Evolutionary conservation across 1,284 basidiomycete species (phyloP).

Genomic region (Gomphus bonarii): DNA sequence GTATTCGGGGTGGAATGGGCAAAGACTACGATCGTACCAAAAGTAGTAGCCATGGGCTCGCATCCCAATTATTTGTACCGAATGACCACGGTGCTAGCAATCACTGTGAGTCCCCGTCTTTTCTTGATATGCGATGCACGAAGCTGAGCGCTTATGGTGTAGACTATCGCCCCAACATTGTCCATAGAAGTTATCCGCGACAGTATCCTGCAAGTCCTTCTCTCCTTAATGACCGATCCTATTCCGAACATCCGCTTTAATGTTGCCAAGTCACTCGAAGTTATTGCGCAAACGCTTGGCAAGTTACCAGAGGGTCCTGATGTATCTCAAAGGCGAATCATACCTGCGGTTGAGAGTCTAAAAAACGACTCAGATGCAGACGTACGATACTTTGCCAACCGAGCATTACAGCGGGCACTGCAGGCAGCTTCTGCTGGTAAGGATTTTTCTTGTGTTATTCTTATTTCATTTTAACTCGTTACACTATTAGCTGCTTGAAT

Average conservation of each 20-base stretch:
- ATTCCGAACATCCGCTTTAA: slow-evolving; percentile 99
- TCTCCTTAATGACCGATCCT: slow-evolving; percentile 80
- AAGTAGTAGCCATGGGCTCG: slow-evolving; percentile 94
- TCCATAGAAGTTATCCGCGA: slow-evolving; percentile 77
- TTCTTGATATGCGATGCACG: not conserved
- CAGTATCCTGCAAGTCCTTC: slow-evolving; percentile 80
- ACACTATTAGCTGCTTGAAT: not conserved
- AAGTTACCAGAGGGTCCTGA: slow-evolving; percentile 62
- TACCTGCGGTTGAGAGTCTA: slow-evolving; percentile 80
- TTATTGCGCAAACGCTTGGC: slow-evolving; percentile 67
- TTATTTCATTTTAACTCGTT: not conserved
- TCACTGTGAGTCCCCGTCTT: slow-evolving; percentile 60
- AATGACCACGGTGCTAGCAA: slow-evolving; percentile 99
- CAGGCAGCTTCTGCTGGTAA: slow-evolving; percentile 12
- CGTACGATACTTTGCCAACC: slow-evolving; percentile 78
- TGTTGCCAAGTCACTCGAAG: slow-evolving; percentile 90
- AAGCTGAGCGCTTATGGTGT: not conserved
- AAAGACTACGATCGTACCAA: slow-evolving; percentile 88
- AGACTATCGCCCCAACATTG: slow-evolving; percentile 95
- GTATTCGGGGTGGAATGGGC: slow-evolving; percentile 99
- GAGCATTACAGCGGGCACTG: slow-evolving; percentile 54
- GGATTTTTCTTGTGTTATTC: not conserved
- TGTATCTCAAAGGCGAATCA: slow-evolving; percentile 63
- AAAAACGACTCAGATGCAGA: slow-evolving; percentile 92
- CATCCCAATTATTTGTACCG: slow-evolving; percentile 97